Evolutionary conservation across 2,329 filamentous ascomycete species (phyloP).

Genomic region (Botryosphaeria agaves): DNA sequence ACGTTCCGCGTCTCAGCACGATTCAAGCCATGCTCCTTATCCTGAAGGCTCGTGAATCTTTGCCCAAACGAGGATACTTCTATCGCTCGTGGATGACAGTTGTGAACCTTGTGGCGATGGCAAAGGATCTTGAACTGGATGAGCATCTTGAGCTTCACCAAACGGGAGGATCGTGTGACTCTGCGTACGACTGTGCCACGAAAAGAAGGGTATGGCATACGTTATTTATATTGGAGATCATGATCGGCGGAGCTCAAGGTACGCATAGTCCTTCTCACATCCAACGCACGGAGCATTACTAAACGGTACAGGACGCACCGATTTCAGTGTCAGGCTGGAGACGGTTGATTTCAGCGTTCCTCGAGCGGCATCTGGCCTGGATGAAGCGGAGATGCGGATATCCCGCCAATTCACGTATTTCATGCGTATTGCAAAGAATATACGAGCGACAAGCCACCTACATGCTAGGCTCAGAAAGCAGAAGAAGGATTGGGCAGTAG

Average conservation of each 20-base stretch:
- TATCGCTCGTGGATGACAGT: conserved; percentile 96
- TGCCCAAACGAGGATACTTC: conserved; percentile 85
- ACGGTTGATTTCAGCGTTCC: conserved; percentile 59
- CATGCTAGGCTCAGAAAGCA: conserved; percentile 59
- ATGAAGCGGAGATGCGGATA: conserved; percentile 59
- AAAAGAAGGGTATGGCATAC: conserved; percentile 85
- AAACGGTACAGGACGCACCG: conserved; percentile 46
- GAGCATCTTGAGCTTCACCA: conserved; percentile 72
- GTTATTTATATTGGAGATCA: conserved; percentile 69
- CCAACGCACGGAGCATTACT: conserved; percentile 1
- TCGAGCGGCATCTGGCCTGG: conserved; percentile 44
- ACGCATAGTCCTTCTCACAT: conserved; percentile 8
- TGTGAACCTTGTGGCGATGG: conserved; percentile 84
- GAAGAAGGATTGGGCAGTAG: conserved; percentile 70
- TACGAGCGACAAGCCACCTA: conserved; percentile 58
- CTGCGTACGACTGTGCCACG: conserved; percentile 58
- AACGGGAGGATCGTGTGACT: conserved; percentile 51
- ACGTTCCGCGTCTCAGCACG: conserved; percentile 76
- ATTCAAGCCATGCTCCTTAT: conserved; percentile 79
- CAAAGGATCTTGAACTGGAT: conserved; percentile 74
- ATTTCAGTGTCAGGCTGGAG: conserved; percentile 58
- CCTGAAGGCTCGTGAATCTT: conserved; percentile 80
- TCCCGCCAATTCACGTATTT: conserved; percentile 76
- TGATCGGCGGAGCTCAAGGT: conserved; percentile 92
- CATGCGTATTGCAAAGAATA: conserved; percentile 57